These are phyloP conservation scores for Chytriomyces confervae DNA, from an alignment of 192 early-diverging fungal species.

Conservation along the genomic window DNA sequence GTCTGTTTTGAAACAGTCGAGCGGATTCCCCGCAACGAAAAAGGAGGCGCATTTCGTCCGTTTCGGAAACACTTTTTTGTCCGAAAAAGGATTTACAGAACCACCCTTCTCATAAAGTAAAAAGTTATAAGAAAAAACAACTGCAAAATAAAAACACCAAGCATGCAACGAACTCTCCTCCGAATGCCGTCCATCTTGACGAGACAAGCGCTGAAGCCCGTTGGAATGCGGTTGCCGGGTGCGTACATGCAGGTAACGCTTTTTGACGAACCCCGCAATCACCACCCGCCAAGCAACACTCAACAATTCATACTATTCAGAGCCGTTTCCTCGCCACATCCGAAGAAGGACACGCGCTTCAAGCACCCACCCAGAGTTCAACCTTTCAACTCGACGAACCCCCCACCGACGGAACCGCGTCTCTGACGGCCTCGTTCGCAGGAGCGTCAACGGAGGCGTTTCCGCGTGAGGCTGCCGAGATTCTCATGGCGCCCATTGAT, in stretches of 20 bases:
- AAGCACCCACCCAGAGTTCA: background rate
- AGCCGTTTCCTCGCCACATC: background rate
- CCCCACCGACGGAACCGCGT: background rate
- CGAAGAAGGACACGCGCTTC: background rate
- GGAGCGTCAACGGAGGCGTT: conserved; percentile 82
- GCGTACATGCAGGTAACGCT: background rate
- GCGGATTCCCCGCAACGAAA: too few species aligned
- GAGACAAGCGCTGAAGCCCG: too few species aligned
- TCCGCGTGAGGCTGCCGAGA: conserved; percentile 66
- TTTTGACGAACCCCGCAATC: background rate
- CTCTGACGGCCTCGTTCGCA: conserved; percentile 49
- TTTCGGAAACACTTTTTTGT: too few species aligned
- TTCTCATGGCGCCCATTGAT: conserved; percentile 74
- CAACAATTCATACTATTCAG: background rate
- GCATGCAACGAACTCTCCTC: too few species aligned
- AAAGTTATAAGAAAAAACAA: too few species aligned
- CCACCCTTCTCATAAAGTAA: too few species aligned
- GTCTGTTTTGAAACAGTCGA: too few species aligned
- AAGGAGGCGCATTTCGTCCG: too few species aligned
- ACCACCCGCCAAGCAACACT: background rate
- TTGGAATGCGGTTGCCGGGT: background rate
- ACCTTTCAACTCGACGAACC: background rate
- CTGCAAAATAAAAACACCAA: too few species aligned
- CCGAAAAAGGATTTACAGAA: too few species aligned
- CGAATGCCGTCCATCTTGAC: too few species aligned